Conservation (phyloP, 2,329 filamentous ascomycete species). For the Stenocarpella maydis region DNA sequence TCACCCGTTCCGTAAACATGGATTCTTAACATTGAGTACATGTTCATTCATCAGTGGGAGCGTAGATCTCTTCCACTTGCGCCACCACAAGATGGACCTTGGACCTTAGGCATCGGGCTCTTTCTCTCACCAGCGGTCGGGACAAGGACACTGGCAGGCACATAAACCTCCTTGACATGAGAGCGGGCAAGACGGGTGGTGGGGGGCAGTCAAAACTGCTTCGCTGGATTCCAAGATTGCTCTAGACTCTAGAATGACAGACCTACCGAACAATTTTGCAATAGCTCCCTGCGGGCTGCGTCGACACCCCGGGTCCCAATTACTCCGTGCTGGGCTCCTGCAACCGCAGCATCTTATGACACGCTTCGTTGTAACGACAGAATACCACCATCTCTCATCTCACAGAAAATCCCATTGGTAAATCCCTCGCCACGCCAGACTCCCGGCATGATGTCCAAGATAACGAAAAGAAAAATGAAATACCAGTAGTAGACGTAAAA, state of each 20-base stretch:
- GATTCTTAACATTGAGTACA: too few relatives aligned
- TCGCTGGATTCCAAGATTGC: conserved; percentile 33
- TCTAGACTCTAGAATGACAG: conserved; percentile 31
- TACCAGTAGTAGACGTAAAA: background rate
- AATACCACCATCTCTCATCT: conserved; percentile 22
- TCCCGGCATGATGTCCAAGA: conserved; percentile 4
- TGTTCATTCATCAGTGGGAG: too few relatives aligned
- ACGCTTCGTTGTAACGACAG: conserved; percentile 35
- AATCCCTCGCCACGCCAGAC: conserved; percentile 12
- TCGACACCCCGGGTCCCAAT: conserved; percentile 7
- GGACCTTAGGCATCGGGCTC: too few relatives aligned
- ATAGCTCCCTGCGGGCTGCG: background rate
- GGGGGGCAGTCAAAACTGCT: conserved; percentile 28
- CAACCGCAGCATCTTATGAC: conserved; percentile 17
- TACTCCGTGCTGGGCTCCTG: conserved; percentile 28
- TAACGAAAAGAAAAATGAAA: background rate
- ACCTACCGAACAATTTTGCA: conserved; percentile 12
- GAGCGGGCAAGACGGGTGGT: background rate
- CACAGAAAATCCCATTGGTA: background rate
- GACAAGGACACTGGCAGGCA: too few relatives aligned
- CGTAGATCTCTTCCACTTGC: too few relatives aligned
- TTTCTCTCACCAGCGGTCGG: background rate
- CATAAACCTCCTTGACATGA: background rate
- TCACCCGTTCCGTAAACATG: too few relatives aligned
- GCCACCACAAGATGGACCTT: background rate